These are phyloP conservation scores for Amaranthus palmeri DNA, from an alignment of 148 eudicot species.

Conservation along the genomic window DNA sequence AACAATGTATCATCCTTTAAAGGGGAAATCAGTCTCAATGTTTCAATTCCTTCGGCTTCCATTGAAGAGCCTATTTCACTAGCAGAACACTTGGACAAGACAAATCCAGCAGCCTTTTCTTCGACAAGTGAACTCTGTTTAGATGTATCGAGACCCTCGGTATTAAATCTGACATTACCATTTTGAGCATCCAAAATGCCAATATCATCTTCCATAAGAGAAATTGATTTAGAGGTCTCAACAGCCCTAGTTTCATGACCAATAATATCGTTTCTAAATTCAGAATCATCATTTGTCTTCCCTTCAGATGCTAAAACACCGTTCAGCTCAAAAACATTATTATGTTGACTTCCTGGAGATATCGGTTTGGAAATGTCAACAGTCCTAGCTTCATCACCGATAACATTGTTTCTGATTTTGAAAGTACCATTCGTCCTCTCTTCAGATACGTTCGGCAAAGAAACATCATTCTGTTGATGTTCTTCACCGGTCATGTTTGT, in stretches of 20 bases:
- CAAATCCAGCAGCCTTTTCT: background rate
- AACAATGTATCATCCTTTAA: background rate
- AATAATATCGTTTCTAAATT: background rate
- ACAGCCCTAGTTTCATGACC: constrained; percentile 15
- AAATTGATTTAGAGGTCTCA: background rate
- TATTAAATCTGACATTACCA: constrained; percentile 8
- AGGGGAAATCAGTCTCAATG: background rate
- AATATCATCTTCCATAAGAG: background rate
- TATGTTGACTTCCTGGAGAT: constrained; percentile 15
- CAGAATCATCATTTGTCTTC: constrained; percentile 20
- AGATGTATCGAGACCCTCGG: background rate
- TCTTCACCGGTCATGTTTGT: constrained; percentile 24
- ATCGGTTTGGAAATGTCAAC: constrained; percentile 3
- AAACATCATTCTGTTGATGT: constrained; percentile 18
- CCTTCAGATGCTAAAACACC: constrained; percentile 20
- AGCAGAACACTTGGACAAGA: background rate
- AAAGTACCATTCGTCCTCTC: constrained; percentile 20
- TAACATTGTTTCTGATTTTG: background rate
- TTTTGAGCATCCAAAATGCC: constrained; percentile 5
- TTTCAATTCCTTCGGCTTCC: background rate
- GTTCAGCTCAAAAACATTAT: constrained; percentile 10
- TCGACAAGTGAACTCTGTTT: background rate
- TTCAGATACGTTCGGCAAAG: constrained; percentile 14
- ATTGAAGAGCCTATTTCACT: background rate
- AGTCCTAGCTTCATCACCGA: constrained; percentile 11